phyloP scores from a whole-genome alignment of 2,329 filamentous ascomycete genomes.

The Exophiala phaeomuriformis region DNA sequence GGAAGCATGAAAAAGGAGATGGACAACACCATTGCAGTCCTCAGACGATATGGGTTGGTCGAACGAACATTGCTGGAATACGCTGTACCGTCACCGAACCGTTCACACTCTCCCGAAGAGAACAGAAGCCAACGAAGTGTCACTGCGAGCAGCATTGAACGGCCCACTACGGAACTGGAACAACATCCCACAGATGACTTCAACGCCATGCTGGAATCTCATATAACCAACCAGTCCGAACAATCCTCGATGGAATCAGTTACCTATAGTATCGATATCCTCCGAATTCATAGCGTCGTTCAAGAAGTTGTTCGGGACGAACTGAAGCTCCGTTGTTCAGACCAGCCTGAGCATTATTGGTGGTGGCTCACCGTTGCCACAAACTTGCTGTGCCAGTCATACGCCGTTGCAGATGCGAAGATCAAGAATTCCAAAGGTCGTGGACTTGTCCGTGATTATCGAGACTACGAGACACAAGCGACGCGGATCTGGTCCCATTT shows the following conservation, averaged over 20 bases:
- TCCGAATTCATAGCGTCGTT: conserved; percentile 44
- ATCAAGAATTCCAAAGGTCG: conserved; percentile 35
- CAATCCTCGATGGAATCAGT: conserved; percentile 18
- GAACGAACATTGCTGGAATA: conserved; percentile 37
- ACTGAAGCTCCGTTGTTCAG: conserved; percentile 29
- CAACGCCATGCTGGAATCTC: conserved; percentile 10
- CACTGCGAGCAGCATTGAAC: background rate
- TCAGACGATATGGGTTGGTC: conserved; percentile 42
- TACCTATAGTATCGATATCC: conserved; percentile 35
- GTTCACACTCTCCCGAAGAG: conserved; percentile 13
- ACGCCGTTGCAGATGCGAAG: conserved; percentile 35
- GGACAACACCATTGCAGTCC: conserved; percentile 40
- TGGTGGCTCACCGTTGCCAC: conserved; percentile 40
- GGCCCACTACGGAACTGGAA: background rate
- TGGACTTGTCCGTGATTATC: conserved; percentile 41
- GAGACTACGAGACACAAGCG: conserved; percentile 43
- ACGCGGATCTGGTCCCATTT: conserved; percentile 36
- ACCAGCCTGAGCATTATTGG: conserved; percentile 32
- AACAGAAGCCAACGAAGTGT: background rate
- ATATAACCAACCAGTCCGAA: conserved; percentile 7
- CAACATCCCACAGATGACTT: conserved; percentile 8
- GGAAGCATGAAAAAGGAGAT: conserved; percentile 34
- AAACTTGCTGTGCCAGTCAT: conserved; percentile 38
- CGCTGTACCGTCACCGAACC: conserved; percentile 10
- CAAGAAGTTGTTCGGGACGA: conserved; percentile 44